Base-by-base conservation (phyloP, 2,329 filamentous ascomycete species). In the Cryphonectria japonica region DNA sequence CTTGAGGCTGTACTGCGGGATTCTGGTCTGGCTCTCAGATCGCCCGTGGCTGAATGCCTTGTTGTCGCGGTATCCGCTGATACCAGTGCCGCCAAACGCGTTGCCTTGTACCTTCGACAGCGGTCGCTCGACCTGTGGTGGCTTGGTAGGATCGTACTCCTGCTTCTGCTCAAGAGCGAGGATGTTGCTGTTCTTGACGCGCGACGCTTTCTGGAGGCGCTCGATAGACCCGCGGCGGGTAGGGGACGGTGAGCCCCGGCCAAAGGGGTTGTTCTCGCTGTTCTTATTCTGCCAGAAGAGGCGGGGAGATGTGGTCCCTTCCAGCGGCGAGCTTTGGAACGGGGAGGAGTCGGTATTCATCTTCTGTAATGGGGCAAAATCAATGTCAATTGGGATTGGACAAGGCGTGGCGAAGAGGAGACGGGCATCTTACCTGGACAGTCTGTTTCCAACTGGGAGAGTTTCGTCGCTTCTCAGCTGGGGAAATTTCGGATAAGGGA, bases 181-280 rank as follows among this genome's bases (percentile, higher is more conserved):
- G 86, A 98, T 98, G 83, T 92, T 97, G 87, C 95, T 98, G 84
- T 97, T 98, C 87, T 95, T 97, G 77, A 99, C 96, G 72, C 96
- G 92, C 69, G 95, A 97, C 43, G 94, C 95, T 80, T 92, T 93
- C 83, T 98, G 97, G 72, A 99, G 87, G 78, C 95, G 95, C 86
- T 99, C 96, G 75, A 99, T 95, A 26, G 95, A 98, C 62, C 93
- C 93, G 78, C 95, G 91, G 78, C 93, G 92, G 71, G 89, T 91
- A 32, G 93, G 90, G 62, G 92, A 91, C 9, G 91, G 89, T 14
- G 92, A 90, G 60, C 87, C 85, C 41, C 83, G 81, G 71, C 86
- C 85, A 74, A 89, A 89, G 70, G 86, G 80, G 63, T 84, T 86
- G 82, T 97, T 97, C 82, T 98, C 95, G 3, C 87, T 80, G 84